These are phyloP conservation scores for Andrographis paniculata DNA, from an alignment of 305 asterid species.

Conservation along the genomic window DNA sequence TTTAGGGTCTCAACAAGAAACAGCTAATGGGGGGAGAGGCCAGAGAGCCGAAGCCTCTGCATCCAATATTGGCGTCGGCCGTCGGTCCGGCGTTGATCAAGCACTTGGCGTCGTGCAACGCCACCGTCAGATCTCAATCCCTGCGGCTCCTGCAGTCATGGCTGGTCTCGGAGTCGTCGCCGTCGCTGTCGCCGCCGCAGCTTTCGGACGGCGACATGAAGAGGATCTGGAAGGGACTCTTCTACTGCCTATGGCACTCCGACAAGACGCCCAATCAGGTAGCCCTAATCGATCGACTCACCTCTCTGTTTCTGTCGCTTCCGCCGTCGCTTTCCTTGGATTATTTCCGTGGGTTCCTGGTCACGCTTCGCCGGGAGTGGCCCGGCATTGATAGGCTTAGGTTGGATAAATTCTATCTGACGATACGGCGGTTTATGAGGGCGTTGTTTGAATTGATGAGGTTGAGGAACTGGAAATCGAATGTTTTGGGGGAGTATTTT, in stretches of 20 bases:
- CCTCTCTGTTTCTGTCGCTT: conserved; percentile 49
- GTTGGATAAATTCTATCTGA: conserved; percentile 80
- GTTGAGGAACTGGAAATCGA: conserved; percentile 54
- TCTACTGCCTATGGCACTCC: conserved; percentile 86
- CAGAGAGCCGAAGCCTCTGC: conserved; percentile 50
- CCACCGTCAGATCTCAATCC: conserved; percentile 72
- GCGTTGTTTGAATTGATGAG: conserved; percentile 51
- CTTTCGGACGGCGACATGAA: conserved; percentile 60
- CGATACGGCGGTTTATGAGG: conserved; percentile 58
- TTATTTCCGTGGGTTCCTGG: conserved; percentile 52
- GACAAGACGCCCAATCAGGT: conserved; percentile 78
- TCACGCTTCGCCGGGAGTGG: conserved; percentile 85
- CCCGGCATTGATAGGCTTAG: conserved; percentile 81
- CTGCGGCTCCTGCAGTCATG: conserved; percentile 55
- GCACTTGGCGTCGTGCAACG: conserved; percentile 65
- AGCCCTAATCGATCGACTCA: conserved; percentile 43
- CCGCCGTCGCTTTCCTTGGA: conserved; percentile 46
- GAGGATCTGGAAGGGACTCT: conserved; percentile 88
- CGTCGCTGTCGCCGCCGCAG: conserved; percentile 16
- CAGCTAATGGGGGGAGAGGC: too few relatives aligned
- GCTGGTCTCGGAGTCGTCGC: conserved; percentile 37
- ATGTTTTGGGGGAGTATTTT: conserved; percentile 35
- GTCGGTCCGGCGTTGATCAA: conserved; percentile 57
- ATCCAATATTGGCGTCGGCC: conserved; percentile 38
- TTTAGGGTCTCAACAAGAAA: too few relatives aligned